Base-by-base conservation (phyloP, 305 asterid genomes). In the Solanum hybrid region DNA sequence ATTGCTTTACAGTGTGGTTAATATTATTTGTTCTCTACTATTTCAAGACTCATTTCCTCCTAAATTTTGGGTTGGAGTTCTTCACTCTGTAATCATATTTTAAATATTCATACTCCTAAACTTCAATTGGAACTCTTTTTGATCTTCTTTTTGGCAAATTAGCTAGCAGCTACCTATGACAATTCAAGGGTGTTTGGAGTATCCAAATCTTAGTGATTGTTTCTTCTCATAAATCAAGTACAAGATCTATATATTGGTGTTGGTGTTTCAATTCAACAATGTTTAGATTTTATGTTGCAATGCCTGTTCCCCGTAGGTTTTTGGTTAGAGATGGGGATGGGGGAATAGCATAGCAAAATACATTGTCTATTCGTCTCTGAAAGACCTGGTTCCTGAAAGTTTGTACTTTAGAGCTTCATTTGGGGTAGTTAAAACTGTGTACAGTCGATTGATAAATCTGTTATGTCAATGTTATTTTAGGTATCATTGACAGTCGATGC, bases 401-500 rank as follows among this genome's bases (percentile, higher is more conserved):
- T 67, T 82, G 51, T 89, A 11, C 34, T 29, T 7, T 71, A 73
- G 34, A 89, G 35, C 28, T 67, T 22, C 84, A 35, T 87, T 29
- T 77, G 79, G 16, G 75, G 46, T 57, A 61, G 87, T 6, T 46
- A 77, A 37, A 76, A 80, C 51, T 46, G 18, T 36, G 31, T 28
- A 57, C 42, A 82, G 83, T 11, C 46, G 80, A 78, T 77, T 76
- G 16, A 51, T 57, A 12, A 4, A 11, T 51, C 13, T 46, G 46
- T 76, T 40, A 33, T 77, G 31, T 79, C 77, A 46, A 33, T 74
- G 71, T 83, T 89, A 90, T 91, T 90, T 39, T 89, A 96, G 99
- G 98, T 97, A 90, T 88, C 95, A 83, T 86, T 97, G 90, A 89
- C 92, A 20, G 98, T 94, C 90, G 99, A 97, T 88, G 95, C 99